Evolutionary conservation across 306 rosid genomes (phyloP), one percentile per base, ranked within the genome.

Genomic region (Fragaria nilgerrensis): DNA sequence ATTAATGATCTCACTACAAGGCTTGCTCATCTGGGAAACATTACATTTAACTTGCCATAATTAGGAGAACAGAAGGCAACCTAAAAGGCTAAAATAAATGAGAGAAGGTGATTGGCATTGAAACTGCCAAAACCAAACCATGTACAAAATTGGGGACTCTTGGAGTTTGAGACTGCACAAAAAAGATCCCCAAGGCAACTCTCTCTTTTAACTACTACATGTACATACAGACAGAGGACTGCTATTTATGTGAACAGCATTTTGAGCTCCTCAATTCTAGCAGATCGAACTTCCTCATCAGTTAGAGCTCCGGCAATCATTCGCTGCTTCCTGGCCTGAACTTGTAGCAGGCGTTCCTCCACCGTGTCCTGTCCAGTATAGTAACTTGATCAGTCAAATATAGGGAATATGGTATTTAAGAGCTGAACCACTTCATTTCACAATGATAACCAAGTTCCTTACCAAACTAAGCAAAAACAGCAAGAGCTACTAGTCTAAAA

Each of bases 291-390:
- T 66, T 94, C 96, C 59, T 91, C 90, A 23, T 94, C 88, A 1
- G 91, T 90, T 63, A 91, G 90, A 61, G 97, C 92, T 65, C 96
- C 96, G 5, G 94, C 79, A 74, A 94, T 91, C 96, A 94, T 82
- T 47, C 86, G 77, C 80, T 91, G 92, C 86, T 90, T 91, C 79
- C 86, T 85, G 5, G 88, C 94, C 63, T 94, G 97, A 16, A 94
- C 93, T 81, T 80, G 92, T 77, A 87, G 94, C 87, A 94, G 72
- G 1, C 89, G 81, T 58, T 87, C 96, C 79, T 92, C 96, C 69
- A 89, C 93, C 1, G 96, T 90, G 80, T 77, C 88, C 94, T 92
- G 82, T 75, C 58, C 29, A 32, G 29, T 50, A 72, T 43, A 67
- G 70, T 49, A 53, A 62, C 32, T 22, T 39, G 58, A 37, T 62